Percentiles rank a stretch among this genome's conserved stretches.
These are phyloP conservation scores for Furcasterigmium furcatum DNA, from an alignment of 2,329 filamentous ascomycete species.

Conservation along the genomic window DNA sequence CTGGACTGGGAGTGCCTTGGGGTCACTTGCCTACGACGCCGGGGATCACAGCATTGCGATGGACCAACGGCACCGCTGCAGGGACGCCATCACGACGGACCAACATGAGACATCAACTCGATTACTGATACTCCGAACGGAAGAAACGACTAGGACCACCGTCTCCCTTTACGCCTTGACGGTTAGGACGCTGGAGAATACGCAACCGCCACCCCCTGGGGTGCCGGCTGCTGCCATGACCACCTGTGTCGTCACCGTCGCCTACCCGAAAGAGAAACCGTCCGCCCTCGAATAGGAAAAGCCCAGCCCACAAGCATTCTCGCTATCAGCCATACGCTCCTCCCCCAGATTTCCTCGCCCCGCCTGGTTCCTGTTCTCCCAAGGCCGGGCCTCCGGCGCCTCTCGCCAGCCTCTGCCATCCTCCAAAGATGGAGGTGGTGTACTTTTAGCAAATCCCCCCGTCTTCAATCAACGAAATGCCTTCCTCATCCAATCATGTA, in stretches of 20 bases:
- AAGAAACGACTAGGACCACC: not conserved
- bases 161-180: not conserved
- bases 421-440: constrained; percentile 30
- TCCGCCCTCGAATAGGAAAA: not conserved
- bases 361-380: not conserved
- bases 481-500: constrained; percentile 51
- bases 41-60: not conserved
- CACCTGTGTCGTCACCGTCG: no score
- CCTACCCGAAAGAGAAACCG: not conserved
- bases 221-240: not conserved
- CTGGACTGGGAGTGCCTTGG: not conserved
- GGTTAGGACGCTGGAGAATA: not conserved
- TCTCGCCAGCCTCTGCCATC: constrained; percentile 14
- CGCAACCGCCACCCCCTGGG: not conserved
- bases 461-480: constrained; percentile 17
- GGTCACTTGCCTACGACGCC: not conserved
- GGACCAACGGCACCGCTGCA: not conserved
- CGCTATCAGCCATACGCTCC: not conserved
- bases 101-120: not conserved
- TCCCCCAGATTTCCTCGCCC: constrained; percentile 3
- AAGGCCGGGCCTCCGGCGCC: not conserved
- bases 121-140: not conserved
- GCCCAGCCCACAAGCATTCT: not conserved
- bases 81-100: not conserved
- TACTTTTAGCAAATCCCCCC: constrained; percentile 37